Evolutionary conservation across 2,329 filamentous ascomycete genomes (phyloP).

Genomic region (Trichocomaceae sp.): DNA sequence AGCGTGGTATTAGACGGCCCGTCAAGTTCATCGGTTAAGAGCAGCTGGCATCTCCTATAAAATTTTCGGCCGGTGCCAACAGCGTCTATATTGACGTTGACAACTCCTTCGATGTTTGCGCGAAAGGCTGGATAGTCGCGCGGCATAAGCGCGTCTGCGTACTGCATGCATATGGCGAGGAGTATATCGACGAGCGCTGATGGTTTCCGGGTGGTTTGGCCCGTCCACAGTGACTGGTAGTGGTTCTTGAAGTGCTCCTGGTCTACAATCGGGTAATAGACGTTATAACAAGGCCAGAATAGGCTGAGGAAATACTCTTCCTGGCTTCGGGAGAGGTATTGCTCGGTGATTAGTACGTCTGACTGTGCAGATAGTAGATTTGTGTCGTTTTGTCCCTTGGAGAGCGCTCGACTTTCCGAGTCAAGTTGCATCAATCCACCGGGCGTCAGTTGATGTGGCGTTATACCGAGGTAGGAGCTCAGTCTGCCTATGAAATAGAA

Average conservation of each 20-base stretch:
- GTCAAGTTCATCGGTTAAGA: slow-evolving; percentile 7
- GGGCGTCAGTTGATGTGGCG: not conserved
- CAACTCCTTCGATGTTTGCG: not conserved
- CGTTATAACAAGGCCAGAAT: slow-evolving; percentile 8
- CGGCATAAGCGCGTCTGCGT: slow-evolving; percentile 8
- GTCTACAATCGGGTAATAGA: slow-evolving; percentile 8
- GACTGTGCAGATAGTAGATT: not conserved
- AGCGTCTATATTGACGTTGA: slow-evolving; percentile 5
- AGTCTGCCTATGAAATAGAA: slow-evolving; percentile 10
- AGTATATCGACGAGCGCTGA: slow-evolving; percentile 11
- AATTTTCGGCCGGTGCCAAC: slow-evolving; percentile 2
- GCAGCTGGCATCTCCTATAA: slow-evolving; percentile 6
- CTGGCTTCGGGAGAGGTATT: slow-evolving; percentile 5
- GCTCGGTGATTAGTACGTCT: not conserved
- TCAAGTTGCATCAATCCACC: slow-evolving; percentile 6
- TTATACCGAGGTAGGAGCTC: slow-evolving; percentile 2
- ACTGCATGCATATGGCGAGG: slow-evolving; percentile 12
- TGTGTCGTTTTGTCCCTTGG: not conserved
- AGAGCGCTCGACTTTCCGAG: not conserved
- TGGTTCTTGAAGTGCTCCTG: slow-evolving; percentile 4
- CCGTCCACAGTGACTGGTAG: slow-evolving; percentile 6
- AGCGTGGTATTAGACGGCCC: slow-evolving; percentile 7
- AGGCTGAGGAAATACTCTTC: slow-evolving; percentile 9
- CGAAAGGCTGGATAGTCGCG: not conserved
- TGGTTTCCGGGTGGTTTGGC: not conserved